phyloP scores from a whole-genome alignment of 2,329 filamentous ascomycete species.

The Cordyceps javanica region DNA sequence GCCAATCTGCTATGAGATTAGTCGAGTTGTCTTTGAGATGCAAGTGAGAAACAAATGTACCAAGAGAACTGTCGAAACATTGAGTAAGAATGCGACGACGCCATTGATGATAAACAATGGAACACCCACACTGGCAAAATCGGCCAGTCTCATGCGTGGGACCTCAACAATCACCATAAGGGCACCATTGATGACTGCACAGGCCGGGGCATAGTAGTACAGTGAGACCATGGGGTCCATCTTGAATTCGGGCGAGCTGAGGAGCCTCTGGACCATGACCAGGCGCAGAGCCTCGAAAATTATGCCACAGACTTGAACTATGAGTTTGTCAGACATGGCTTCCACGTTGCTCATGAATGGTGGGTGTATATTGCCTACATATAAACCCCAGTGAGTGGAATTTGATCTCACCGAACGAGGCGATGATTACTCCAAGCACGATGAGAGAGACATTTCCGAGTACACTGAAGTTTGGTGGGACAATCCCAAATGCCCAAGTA shows the following conservation, averaged over 20 bases:
- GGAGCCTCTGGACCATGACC: constrained; percentile 76
- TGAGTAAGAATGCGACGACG: constrained; percentile 70
- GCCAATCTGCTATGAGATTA: constrained; percentile 57
- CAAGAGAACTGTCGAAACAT: constrained; percentile 80
- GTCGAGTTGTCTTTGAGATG: constrained; percentile 21
- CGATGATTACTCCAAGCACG: constrained; percentile 88
- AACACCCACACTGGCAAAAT: constrained; percentile 68
- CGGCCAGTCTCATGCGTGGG: constrained; percentile 59
- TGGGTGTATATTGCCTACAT: constrained; percentile 30
- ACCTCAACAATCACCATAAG: constrained; percentile 70
- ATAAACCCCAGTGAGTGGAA: constrained; percentile 78
- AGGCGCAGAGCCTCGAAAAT: constrained; percentile 77
- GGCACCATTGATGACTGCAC: constrained; percentile 72
- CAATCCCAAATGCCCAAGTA: constrained; percentile 80
- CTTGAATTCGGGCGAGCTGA: constrained; percentile 81
- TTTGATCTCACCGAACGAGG: constrained; percentile 91
- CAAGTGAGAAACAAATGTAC: constrained; percentile 45
- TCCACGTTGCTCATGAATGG: neutral
- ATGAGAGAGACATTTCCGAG: constrained; percentile 93
- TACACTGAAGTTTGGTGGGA: constrained; percentile 76
- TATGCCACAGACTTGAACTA: constrained; percentile 66
- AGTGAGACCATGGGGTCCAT: constrained; percentile 86
- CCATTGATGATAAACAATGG: constrained; percentile 70
- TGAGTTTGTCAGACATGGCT: neutral
- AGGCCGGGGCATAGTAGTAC: constrained; percentile 85